A percentile compares a stretch with the other conserved stretches of the same genome.
These are phyloP conservation scores for Glycyrrhiza uralensis DNA, from an alignment of 306 rosid species.

Conservation along the genomic window DNA sequence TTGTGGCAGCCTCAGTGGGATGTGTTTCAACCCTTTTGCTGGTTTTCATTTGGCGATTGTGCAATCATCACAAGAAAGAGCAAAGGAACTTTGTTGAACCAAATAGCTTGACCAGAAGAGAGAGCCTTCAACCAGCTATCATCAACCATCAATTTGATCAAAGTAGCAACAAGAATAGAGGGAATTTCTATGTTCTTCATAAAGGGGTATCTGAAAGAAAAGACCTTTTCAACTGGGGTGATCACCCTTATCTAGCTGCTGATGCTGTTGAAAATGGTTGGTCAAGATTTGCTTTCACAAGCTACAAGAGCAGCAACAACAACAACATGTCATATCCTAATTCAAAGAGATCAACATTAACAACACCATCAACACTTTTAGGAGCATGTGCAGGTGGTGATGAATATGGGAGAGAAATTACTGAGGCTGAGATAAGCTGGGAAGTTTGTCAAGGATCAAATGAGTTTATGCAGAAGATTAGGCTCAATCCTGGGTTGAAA, in stretches of 20 bases:
- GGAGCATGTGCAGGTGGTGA: constrained; percentile 52
- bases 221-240: constrained; percentile 64
- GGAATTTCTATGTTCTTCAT: constrained; percentile 36
- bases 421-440: constrained; percentile 72
- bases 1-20: constrained; percentile 38
- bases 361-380: constrained; percentile 42
- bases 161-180: constrained; percentile 35
- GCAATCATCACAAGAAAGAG: constrained; percentile 24
- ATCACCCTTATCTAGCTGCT: constrained; percentile 61
- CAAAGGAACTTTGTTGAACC: constrained; percentile 34
- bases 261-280: constrained; percentile 96
- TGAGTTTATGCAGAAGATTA: constrained; percentile 86
- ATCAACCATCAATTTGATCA: constrained; percentile 27
- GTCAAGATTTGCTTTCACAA: constrained; percentile 76
- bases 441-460: constrained; percentile 70
- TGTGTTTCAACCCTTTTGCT: constrained; percentile 34
- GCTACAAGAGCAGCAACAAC: neutral
- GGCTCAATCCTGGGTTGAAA: constrained; percentile 70
- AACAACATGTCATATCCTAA: constrained; percentile 29
- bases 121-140: constrained; percentile 14
- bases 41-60: constrained; percentile 30
- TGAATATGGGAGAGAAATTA: constrained; percentile 47
- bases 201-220: constrained; percentile 45
- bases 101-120: constrained; percentile 22
- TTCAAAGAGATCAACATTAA: constrained; percentile 53